Evolutionary conservation across 2,329 filamentous ascomycete genomes (phyloP).

Genomic region (Neophaeococcomyces mojaviensis): DNA sequence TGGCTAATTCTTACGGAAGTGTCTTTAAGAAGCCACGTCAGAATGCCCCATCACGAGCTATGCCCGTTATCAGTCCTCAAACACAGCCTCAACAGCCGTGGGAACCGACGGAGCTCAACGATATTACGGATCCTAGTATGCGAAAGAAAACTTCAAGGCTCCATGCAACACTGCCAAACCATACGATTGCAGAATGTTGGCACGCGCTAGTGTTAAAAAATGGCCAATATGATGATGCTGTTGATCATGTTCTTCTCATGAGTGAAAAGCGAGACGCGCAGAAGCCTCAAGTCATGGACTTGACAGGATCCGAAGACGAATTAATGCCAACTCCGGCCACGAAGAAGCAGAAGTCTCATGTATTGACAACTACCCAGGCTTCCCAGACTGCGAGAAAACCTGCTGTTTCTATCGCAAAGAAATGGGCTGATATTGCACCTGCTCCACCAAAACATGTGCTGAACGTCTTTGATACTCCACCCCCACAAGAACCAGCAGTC

Average conservation of each 20-base stretch:
- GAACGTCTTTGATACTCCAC: slow-evolving; percentile 21
- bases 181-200: slow-evolving; percentile 41
- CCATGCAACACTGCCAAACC: slow-evolving; percentile 39
- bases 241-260: slow-evolving; percentile 38
- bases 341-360: slow-evolving; percentile 9
- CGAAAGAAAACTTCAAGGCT: slow-evolving; percentile 48
- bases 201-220: slow-evolving; percentile 44
- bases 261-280: slow-evolving; percentile 26
- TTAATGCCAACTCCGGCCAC: slow-evolving; percentile 28
- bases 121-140: slow-evolving; percentile 44
- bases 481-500: slow-evolving; percentile 15
- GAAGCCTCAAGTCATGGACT: slow-evolving; percentile 19
- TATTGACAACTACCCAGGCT: slow-evolving; percentile 10
- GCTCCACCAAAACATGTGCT: slow-evolving; percentile 11
- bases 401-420: slow-evolving; percentile 50
- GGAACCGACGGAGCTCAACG: slow-evolving; percentile 37
- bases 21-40: slow-evolving; percentile 36
- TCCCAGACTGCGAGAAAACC: slow-evolving; percentile 45
- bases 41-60: slow-evolving; percentile 38
- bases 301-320: slow-evolving; percentile 37
- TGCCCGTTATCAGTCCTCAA: slow-evolving; percentile 27
- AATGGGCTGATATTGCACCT: slow-evolving; percentile 36
- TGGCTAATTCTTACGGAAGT: slow-evolving; percentile 34
- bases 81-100: slow-evolving; percentile 17
- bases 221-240: slow-evolving; percentile 50